These are phyloP conservation scores for Xylaria polymorpha DNA, from an alignment of 2,329 filamentous ascomycete genomes.

Conservation along the genomic window DNA sequence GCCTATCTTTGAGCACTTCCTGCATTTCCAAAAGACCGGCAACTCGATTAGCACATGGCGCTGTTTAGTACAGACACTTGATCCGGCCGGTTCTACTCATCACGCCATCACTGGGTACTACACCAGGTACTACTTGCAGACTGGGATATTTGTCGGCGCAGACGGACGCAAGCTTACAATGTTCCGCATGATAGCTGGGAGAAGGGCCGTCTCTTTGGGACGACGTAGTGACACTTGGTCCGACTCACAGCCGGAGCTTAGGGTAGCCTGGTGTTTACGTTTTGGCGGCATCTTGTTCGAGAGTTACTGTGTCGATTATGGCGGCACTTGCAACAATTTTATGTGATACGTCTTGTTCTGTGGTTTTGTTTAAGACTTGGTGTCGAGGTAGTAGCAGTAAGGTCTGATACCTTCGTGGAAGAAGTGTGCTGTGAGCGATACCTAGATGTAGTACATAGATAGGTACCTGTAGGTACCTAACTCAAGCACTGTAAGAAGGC, in stretches of 20 bases:
- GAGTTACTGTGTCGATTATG: not conserved
- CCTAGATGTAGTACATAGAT: not conserved
- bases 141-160: not conserved
- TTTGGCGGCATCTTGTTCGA: slow-evolving; percentile 33
- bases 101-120: not conserved
- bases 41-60: slow-evolving; percentile 27
- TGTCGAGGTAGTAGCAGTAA: not conserved
- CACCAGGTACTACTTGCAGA: not conserved
- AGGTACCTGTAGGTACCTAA: not conserved
- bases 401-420: not conserved
- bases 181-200: slow-evolving; percentile 41
- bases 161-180: slow-evolving; percentile 40
- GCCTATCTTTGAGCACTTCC: slow-evolving; percentile 42
- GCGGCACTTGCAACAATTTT: not conserved
- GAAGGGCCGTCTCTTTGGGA: slow-evolving; percentile 20
- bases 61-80: not conserved
- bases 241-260: slow-evolving; percentile 25
- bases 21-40: slow-evolving; percentile 20
- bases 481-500: slow-evolving; percentile 13
- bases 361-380: not conserved
- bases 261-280: slow-evolving; percentile 12
- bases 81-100: not conserved
- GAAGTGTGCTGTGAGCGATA: not conserved
- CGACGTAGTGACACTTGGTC: slow-evolving; percentile 30
- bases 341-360: not conserved